These are phyloP conservation scores for Citrus reticulata DNA, from an alignment of 345 rosid species.

Conservation along the genomic window DNA sequence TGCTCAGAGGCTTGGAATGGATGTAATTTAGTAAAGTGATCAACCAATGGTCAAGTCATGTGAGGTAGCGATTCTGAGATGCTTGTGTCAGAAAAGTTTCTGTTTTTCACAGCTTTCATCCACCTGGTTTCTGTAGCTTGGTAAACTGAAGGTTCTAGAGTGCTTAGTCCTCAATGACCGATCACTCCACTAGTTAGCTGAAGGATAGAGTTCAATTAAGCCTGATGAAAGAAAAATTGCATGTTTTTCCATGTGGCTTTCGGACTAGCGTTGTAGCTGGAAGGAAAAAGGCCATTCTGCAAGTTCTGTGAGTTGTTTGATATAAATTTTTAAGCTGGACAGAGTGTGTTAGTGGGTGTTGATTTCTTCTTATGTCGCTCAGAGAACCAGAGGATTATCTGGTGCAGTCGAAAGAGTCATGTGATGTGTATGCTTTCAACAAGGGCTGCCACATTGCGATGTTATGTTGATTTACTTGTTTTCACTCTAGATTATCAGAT, in stretches of 20 bases:
- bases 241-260: conserved; percentile 11
- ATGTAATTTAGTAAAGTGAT: conserved; percentile 3
- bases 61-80: conserved; percentile 5
- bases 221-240: conserved; percentile 17
- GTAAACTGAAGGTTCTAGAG: conserved; percentile 12
- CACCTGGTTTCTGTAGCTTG: conserved; percentile 8
- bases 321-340: conserved; percentile 16
- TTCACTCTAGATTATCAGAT: conserved; percentile 9
- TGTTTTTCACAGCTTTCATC: conserved; percentile 10
- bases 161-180: not conserved
- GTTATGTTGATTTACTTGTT: conserved; percentile 17
- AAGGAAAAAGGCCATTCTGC: not conserved
- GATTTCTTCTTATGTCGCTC: conserved; percentile 1
- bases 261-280: conserved; percentile 8
- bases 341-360: conserved; percentile 1
- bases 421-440: not conserved
- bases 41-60: not conserved
- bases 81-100: conserved; percentile 12
- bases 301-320: not conserved
- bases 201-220: conserved; percentile 4
- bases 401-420: conserved; percentile 9
- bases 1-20: not conserved
- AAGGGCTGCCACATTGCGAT: conserved; percentile 1
- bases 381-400: conserved; percentile 8
- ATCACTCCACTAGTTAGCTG: too few species aligned